These are phyloP conservation scores for Castanospermum australe DNA, from an alignment of 306 rosid genomes.

Conservation along the genomic window DNA sequence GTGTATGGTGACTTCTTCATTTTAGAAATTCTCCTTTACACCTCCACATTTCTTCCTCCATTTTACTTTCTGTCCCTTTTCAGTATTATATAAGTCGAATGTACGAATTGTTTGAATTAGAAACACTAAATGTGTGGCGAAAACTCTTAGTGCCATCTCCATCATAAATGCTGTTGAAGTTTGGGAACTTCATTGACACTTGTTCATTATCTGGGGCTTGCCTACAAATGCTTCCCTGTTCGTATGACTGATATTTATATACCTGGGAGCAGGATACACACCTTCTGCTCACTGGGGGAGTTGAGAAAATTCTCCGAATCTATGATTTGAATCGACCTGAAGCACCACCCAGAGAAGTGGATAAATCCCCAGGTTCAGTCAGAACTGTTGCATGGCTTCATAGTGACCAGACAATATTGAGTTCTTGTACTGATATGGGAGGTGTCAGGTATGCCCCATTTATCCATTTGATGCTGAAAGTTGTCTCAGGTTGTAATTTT, in stretches of 20 bases:
- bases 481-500: background rate
- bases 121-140: background rate
- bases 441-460: constrained; percentile 74
- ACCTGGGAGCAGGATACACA: constrained; percentile 69
- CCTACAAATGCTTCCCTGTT: background rate
- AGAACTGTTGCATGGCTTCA: constrained; percentile 98
- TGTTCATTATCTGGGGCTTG: background rate
- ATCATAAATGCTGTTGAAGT: background rate
- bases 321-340: constrained; percentile 94
- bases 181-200: background rate
- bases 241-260: constrained; percentile 16
- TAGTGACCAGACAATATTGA: constrained; percentile 91
- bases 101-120: background rate
- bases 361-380: constrained; percentile 92
- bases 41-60: background rate
- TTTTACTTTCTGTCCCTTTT: background rate
- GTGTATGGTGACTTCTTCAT: background rate
- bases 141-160: background rate
- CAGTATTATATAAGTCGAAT: background rate
- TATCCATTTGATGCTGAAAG: constrained; percentile 1
- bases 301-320: constrained; percentile 88
- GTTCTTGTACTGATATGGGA: constrained; percentile 94
- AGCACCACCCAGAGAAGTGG: constrained; percentile 94
- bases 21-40: background rate
- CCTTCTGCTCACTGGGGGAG: constrained; percentile 89